phyloP scores from a whole-genome alignment of 2,329 filamentous ascomycete genomes.

The Fusarium sp. region DNA sequence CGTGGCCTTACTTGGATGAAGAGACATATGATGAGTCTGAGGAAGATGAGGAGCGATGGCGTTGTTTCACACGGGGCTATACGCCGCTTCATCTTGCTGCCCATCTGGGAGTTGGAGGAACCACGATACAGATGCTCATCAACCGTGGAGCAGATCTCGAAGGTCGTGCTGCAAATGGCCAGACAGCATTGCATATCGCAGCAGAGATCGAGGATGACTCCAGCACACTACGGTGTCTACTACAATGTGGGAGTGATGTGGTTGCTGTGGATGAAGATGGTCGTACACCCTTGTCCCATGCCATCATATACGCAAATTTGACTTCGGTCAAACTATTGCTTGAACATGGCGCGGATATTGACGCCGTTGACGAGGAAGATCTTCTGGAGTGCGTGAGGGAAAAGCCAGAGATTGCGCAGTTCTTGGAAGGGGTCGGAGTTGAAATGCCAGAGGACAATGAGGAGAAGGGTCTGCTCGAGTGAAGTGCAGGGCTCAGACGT shows the following conservation, averaged over 20 bases:
- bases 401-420: neutral
- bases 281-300: neutral
- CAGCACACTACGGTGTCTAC: neutral
- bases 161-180: neutral
- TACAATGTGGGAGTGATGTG: slow-evolving; percentile 4
- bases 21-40: slow-evolving; percentile 11
- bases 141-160: neutral
- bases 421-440: neutral
- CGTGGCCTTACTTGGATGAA: neutral
- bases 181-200: slow-evolving; percentile 13
- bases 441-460: neutral
- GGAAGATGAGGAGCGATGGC: slow-evolving; percentile 1
- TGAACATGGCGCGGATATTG: slow-evolving; percentile 1
- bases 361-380: slow-evolving; percentile 2
- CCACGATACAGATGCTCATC: neutral
- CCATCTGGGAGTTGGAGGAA: neutral
- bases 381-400: neutral
- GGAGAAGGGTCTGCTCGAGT: too few relatives aligned
- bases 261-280: neutral
- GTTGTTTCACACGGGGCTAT: neutral
- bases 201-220: neutral
- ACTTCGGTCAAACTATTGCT: slow-evolving; percentile 11
- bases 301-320: neutral
- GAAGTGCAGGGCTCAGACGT: too few relatives aligned
- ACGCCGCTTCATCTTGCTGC: slow-evolving; percentile 9